Conservation (phyloP, 1,284 basidiomycete genomes). For the Microbotryomycetes sp. region DNA sequence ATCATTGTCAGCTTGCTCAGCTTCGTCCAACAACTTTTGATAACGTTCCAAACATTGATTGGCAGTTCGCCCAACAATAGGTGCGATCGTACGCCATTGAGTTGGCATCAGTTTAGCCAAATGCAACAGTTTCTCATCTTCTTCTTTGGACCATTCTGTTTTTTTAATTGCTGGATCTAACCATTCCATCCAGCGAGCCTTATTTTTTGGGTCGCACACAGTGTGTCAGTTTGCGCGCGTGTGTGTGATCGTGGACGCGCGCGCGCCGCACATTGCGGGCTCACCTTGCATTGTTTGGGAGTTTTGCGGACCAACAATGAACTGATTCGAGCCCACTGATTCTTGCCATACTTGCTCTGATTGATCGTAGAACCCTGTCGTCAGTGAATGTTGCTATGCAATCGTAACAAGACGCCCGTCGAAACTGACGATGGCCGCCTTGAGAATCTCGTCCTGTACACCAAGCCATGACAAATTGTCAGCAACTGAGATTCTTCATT, state of each 20-base stretch:
- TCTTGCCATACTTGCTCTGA: slow-evolving; percentile 45
- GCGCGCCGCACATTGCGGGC: slow-evolving; percentile 37
- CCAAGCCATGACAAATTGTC: neutral
- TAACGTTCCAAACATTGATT: slow-evolving; percentile 98
- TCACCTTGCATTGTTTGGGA: slow-evolving; percentile 98
- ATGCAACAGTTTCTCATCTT: slow-evolving; percentile 97
- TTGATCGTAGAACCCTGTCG: neutral
- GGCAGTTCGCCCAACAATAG: slow-evolving; percentile 97
- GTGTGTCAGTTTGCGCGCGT: neutral
- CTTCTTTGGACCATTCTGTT: slow-evolving; percentile 97
- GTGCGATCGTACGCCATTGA: slow-evolving; percentile 99
- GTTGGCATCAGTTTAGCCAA: slow-evolving; percentile 99
- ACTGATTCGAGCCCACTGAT: slow-evolving; percentile 98
- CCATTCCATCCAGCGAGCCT: slow-evolving; percentile 89
- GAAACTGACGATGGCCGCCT: slow-evolving; percentile 87
- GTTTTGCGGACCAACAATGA: slow-evolving; percentile 97
- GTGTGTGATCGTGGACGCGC: neutral
- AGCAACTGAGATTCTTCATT: too few species aligned
- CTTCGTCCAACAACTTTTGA: slow-evolving; percentile 94
- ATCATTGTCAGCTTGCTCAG: slow-evolving; percentile 79
- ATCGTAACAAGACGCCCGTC: neutral
- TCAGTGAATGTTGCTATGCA: neutral
- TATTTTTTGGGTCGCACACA: neutral
- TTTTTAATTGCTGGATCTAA: slow-evolving; percentile 99
- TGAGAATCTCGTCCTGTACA: slow-evolving; percentile 49